Percentiles rank a stretch among this genome's conserved stretches.
phyloP scores from a whole-genome alignment of 179 eudicot species.

The Gypsophila paniculata region DNA sequence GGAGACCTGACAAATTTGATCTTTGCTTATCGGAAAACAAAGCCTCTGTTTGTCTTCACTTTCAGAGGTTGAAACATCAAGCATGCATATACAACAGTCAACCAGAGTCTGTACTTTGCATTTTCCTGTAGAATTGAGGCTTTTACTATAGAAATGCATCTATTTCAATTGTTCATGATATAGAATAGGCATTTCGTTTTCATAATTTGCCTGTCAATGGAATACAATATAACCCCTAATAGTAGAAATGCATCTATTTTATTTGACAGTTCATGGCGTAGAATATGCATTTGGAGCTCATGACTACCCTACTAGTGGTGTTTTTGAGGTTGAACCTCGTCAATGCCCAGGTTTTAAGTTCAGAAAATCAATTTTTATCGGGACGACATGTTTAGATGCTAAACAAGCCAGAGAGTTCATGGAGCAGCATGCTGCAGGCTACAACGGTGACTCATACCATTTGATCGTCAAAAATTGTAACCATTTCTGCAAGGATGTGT shows the following conservation, averaged over 20 bases:
- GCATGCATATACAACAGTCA: too few species aligned
- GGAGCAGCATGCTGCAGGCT: conserved; percentile 68
- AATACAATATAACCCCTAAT: conserved; percentile 4
- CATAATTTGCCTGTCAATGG: background rate
- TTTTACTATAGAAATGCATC: too few species aligned
- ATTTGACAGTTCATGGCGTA: conserved; percentile 73
- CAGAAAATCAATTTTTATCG: conserved; percentile 71
- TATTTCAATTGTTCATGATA: too few species aligned
- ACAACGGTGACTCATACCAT: conserved; percentile 86
- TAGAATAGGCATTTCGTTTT: too few species aligned
- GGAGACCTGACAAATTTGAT: too few species aligned
- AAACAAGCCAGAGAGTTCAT: conserved; percentile 78
- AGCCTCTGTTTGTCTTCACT: too few species aligned
- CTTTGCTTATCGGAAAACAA: too few species aligned
- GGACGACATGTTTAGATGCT: conserved; percentile 67
- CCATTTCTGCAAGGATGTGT: conserved; percentile 86
- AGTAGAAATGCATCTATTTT: background rate
- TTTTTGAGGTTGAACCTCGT: conserved; percentile 94
- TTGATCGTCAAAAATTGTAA: conserved; percentile 91
- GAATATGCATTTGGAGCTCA: conserved; percentile 99
- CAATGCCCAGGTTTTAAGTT: conserved; percentile 96
- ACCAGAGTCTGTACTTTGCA: too few species aligned
- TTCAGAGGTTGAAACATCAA: too few species aligned
- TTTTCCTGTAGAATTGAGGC: too few species aligned
- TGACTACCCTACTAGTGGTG: conserved; percentile 85